Evolutionary conservation across 1,284 basidiomycete species (phyloP).

Genomic region (Pseudozyma hubeiensis): DNA sequence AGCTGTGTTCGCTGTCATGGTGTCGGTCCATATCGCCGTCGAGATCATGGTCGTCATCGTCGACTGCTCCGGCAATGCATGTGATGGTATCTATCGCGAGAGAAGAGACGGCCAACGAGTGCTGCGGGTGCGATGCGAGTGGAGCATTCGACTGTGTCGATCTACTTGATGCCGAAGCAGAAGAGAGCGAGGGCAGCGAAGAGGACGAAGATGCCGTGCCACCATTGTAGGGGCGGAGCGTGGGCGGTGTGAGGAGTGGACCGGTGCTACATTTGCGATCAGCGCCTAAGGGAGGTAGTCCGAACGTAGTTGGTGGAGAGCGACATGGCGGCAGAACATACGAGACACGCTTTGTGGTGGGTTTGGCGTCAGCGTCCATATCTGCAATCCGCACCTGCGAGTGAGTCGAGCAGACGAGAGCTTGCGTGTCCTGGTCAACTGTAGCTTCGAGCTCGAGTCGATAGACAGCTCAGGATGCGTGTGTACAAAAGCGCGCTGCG

Average conservation of each 20-base stretch:
- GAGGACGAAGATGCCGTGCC: conserved; percentile 18
- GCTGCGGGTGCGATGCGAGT: conserved; percentile 47
- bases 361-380: conserved; percentile 26
- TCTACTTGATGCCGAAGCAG: conserved; percentile 8
- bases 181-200: conserved; percentile 4
- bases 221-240: conserved; percentile 2
- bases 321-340: conserved; percentile 52
- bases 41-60: conserved; percentile 8
- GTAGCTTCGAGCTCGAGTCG: too few relatives aligned
- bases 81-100: conserved; percentile 61
- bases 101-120: conserved; percentile 63
- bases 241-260: conserved; percentile 32
- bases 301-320: conserved; percentile 46
- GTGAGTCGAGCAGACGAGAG: neutral
- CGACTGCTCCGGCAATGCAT: conserved; percentile 26
- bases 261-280: conserved; percentile 33
- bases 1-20: conserved; percentile 2
- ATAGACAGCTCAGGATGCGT: too few relatives aligned
- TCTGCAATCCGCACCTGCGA: conserved; percentile 22
- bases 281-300: conserved; percentile 44
- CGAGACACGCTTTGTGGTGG: conserved; percentile 50
- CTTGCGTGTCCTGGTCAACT: too few relatives aligned
- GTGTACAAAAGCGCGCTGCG: too few relatives aligned
- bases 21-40: neutral
- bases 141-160: conserved; percentile 26